phyloP scores from a whole-genome alignment of 257 asterid genomes.

The Lithospermum erythrorhizon region DNA sequence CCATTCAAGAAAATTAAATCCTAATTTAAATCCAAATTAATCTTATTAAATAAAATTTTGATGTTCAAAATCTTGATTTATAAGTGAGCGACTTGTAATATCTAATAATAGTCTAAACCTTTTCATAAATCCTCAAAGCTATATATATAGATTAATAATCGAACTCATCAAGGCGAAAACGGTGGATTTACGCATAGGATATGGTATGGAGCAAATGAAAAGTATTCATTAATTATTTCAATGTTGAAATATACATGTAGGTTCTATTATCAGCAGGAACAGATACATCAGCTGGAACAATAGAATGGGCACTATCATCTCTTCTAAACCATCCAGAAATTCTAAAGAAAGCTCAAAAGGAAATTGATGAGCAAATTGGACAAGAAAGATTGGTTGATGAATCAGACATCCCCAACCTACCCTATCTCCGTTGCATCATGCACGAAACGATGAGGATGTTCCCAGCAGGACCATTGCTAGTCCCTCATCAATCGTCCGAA shows the following conservation, averaged over 20 bases:
- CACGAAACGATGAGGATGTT: conserved; percentile 55
- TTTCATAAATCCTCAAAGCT: too few species aligned
- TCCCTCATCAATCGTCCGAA: conserved; percentile 66
- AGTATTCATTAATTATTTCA: neutral
- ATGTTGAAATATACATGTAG: conserved; percentile 12
- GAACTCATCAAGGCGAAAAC: too few species aligned
- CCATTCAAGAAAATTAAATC: neutral
- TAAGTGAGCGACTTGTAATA: neutral
- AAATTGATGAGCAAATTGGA: conserved; percentile 36
- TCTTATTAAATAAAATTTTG: neutral
- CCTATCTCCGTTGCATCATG: conserved; percentile 37
- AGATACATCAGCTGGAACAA: conserved; percentile 51
- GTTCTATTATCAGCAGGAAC: conserved; percentile 46
- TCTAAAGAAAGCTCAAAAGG: conserved; percentile 36
- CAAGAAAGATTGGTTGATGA: conserved; percentile 31
- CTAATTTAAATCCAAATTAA: neutral
- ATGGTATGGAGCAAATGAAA: too few species aligned
- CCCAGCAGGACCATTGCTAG: conserved; percentile 54
- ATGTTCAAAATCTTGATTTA: neutral
- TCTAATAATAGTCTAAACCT: too few species aligned
- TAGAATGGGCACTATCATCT: conserved; percentile 55
- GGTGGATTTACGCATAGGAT: too few species aligned
- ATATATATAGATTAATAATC: too few species aligned
- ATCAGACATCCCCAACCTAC: conserved; percentile 29
- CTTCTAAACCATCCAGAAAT: conserved; percentile 42